A percentile compares a stretch with the other conserved stretches of the same genome.
These are phyloP conservation scores for Blepharisma japonicum DNA, from an alignment of 73 alveolate genomes.

Conservation along the genomic window DNA sequence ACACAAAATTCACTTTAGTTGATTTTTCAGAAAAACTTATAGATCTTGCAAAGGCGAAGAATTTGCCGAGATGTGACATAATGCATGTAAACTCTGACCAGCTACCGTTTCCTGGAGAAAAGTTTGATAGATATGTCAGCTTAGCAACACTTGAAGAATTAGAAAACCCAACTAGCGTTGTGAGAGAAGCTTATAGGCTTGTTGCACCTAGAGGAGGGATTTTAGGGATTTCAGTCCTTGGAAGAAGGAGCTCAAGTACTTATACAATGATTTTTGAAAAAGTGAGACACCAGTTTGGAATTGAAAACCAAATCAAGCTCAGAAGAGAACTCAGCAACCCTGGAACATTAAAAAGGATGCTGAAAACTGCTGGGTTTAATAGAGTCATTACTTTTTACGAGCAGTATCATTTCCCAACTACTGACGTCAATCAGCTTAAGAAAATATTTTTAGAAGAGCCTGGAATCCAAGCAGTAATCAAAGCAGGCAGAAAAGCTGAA, in stretches of 20 bases:
- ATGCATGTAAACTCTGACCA: background rate
- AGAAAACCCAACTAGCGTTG: background rate
- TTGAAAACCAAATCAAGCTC: background rate
- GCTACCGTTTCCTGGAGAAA: background rate
- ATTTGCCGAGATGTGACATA: background rate
- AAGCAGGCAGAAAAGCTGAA: too few relatives aligned
- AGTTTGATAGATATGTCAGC: background rate
- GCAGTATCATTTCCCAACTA: background rate
- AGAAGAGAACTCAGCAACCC: conserved; percentile 9
- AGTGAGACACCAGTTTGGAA: background rate
- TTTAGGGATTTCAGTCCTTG: background rate
- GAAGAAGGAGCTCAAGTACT: background rate
- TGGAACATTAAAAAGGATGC: background rate
- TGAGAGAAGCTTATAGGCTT: background rate
- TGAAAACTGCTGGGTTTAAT: conserved; percentile 2
- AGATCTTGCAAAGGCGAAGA: background rate
- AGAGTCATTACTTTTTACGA: background rate
- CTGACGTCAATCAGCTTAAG: background rate
- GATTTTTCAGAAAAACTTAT: conserved; percentile 1
- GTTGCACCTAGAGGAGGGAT: background rate
- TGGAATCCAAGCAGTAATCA: background rate
- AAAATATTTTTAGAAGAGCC: conserved; percentile 6
- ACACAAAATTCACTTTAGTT: background rate
- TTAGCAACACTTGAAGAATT: background rate
- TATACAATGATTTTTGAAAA: conserved; percentile 1